Percentiles rank a stretch among this genome's conserved stretches.
phyloP scores from a whole-genome alignment of 2,329 filamentous ascomycete genomes.

The Magnaporthiopsis rhizophila region DNA sequence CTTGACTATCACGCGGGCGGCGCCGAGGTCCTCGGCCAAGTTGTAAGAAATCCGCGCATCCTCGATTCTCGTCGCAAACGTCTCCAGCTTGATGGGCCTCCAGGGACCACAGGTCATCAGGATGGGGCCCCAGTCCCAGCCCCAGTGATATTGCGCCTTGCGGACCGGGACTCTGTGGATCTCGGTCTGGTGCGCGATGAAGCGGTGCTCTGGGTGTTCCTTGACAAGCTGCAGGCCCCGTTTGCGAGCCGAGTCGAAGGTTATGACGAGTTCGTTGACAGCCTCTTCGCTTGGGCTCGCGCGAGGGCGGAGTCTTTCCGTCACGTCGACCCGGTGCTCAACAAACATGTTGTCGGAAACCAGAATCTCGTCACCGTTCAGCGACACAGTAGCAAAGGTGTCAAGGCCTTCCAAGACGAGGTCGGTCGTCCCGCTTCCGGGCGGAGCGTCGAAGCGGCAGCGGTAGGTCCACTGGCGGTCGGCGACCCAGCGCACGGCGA shows the following conservation, averaged over 20 bases:
- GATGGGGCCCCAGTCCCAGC: slow-evolving; percentile 64
- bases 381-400: slow-evolving; percentile 50
- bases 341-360: slow-evolving; percentile 57
- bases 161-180: slow-evolving; percentile 29
- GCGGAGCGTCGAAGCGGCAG: slow-evolving; percentile 24
- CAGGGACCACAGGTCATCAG: slow-evolving; percentile 57
- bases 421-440: slow-evolving; percentile 24
- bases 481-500: slow-evolving; percentile 52
- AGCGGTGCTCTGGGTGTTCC: slow-evolving; percentile 12
- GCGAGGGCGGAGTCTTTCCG: slow-evolving; percentile 13
- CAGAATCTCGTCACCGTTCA: slow-evolving; percentile 47
- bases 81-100: slow-evolving; percentile 58
- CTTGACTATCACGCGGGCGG: neutral
- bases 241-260: slow-evolving; percentile 42
- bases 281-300: slow-evolving; percentile 4
- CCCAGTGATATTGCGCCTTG: slow-evolving; percentile 66
- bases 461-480: slow-evolving; percentile 54
- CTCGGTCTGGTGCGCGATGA: slow-evolving; percentile 12
- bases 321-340: slow-evolving; percentile 46
- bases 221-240: slow-evolving; percentile 14
- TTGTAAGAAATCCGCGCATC: neutral
- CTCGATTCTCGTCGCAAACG: slow-evolving; percentile 48
- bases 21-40: neutral
- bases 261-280: slow-evolving; percentile 43
- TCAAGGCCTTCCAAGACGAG: slow-evolving; percentile 58